Evolutionary conservation across 2,329 filamentous ascomycete species (phyloP), one percentile per base, ranked within the genome.

Genomic region (Mollisiaceae sp.): DNA sequence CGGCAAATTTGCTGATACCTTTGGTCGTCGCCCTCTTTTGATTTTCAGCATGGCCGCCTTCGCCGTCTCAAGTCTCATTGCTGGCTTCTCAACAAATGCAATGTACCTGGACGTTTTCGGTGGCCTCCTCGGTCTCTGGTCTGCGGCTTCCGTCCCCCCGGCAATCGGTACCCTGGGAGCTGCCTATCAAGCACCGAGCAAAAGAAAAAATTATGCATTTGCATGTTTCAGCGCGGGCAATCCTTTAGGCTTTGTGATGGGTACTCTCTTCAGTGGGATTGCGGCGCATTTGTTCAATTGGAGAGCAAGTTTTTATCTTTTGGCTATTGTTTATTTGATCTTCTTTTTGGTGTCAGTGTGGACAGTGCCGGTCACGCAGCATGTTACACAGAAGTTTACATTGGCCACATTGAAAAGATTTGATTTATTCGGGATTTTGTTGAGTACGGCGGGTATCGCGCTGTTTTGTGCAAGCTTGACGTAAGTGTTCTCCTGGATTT

Each of bases 311-410:
- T 90, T 88, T 71, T 87, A 83, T 76, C 74, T 89, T 14, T 77
- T 91, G n/a, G 81, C 86, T 3, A 87, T 91, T 64, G 82, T 91
- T n/a, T 91, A 89, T 78, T 79, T 84, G 0, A 73, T 86, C 14
- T 84, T 89, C 65, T 86, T 85, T 0, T 72, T 85, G 1, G 76
- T 86, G 15, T 86, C 86, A 0, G 71, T 85, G 24, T 89, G 86
- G 79, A 87, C 86, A 2, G 84, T 91, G 1, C 89, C 89, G 0
- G 80, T 78, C 35, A 68, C 67, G 14, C 65, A 18, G 87, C 85
- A 78, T 71, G 71, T 86, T 79, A 74, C 79, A 73, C 70, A 81
- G 68, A 74, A 81, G 76, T 61, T 77, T 71, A 68, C 77, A 9
- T 67, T 72, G 68, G 75, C 83, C 63, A 60, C 58, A 1, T 24